Evolutionary conservation across 495 filamentous ascomycete species (phyloP).

Genomic region (Daldinia concentrica): DNA sequence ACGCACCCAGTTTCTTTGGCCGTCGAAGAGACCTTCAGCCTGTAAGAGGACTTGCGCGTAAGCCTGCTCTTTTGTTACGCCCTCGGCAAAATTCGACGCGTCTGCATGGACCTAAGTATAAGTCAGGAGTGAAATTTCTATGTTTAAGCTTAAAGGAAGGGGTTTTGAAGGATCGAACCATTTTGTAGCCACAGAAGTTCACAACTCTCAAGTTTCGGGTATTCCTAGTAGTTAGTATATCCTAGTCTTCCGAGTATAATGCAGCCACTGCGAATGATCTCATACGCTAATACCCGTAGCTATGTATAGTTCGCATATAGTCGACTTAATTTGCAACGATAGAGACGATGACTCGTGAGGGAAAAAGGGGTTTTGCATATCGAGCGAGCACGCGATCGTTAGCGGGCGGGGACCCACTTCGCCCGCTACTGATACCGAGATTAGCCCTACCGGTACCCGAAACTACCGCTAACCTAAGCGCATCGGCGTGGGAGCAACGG

Average conservation of each 20-base stretch:
- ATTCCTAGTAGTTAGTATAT: background rate
- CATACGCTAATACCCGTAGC: background rate
- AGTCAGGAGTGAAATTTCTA: conserved; percentile 16
- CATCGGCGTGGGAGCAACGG: background rate
- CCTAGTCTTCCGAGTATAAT: background rate
- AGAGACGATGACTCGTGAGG: conserved; percentile 8
- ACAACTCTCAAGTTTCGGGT: background rate
- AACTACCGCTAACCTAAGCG: conserved; percentile 12
- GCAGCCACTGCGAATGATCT: background rate
- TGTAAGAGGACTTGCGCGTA: conserved; percentile 80
- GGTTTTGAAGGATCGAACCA: conserved; percentile 18
- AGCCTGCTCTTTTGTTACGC: conserved; percentile 74
- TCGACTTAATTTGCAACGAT: background rate
- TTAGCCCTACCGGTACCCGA: conserved; percentile 15
- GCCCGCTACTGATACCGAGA: background rate
- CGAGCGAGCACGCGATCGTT: conserved; percentile 35
- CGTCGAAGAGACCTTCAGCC: conserved; percentile 74
- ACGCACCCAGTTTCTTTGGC: conserved; percentile 88
- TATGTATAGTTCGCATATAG: background rate
- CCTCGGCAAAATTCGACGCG: conserved; percentile 74
- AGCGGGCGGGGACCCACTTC: conserved; percentile 15
- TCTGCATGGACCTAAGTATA: conserved; percentile 82
- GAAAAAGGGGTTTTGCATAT: conserved; percentile 24
- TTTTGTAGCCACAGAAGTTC: background rate
- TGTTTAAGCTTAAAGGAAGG: background rate